phyloP scores from a whole-genome alignment of 805 yeast species.

The Kodamaea neixiangensis region DNA sequence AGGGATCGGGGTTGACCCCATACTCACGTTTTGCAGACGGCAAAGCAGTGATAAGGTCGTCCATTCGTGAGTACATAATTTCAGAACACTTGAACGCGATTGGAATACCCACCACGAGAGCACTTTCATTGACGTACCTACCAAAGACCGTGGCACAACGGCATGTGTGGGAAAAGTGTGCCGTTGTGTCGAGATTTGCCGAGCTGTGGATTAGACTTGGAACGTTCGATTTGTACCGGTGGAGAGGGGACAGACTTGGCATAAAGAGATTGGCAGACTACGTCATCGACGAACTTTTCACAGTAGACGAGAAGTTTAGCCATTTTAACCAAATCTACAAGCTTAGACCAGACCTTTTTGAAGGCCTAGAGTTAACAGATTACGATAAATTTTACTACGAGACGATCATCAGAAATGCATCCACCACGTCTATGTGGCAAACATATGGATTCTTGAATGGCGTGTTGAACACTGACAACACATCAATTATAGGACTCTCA shows the following conservation, averaged over 20 bases:
- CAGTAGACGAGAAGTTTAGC: constrained; percentile 28
- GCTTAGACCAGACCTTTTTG: constrained; percentile 22
- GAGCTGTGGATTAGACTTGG: constrained; percentile 88
- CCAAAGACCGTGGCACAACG: constrained; percentile 81
- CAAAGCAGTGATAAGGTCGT: constrained; percentile 85
- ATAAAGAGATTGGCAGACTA: constrained; percentile 67
- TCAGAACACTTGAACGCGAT: constrained; percentile 80
- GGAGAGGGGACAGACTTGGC: constrained; percentile 68
- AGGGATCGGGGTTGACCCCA: constrained; percentile 93
- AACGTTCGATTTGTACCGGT: constrained; percentile 77
- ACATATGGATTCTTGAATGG: constrained; percentile 92
- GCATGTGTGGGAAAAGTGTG: constrained; percentile 73
- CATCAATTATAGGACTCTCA: constrained; percentile 83
- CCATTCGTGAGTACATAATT: constrained; percentile 83
- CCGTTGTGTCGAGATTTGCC: constrained; percentile 81
- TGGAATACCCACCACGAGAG: constrained; percentile 86
- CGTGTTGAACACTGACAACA: constrained; percentile 91
- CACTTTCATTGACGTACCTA: constrained; percentile 66
- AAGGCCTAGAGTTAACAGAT: constrained; percentile 41
- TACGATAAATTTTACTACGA: constrained; percentile 76
- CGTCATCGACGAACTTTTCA: constrained; percentile 65
- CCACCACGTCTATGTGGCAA: constrained; percentile 82
- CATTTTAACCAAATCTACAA: constrained; percentile 26
- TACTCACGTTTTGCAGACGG: constrained; percentile 96
- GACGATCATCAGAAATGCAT: constrained; percentile 72